Evolutionary conservation across 768 basidiomycete species (phyloP).

Genomic region (Amanita subjunquillea): DNA sequence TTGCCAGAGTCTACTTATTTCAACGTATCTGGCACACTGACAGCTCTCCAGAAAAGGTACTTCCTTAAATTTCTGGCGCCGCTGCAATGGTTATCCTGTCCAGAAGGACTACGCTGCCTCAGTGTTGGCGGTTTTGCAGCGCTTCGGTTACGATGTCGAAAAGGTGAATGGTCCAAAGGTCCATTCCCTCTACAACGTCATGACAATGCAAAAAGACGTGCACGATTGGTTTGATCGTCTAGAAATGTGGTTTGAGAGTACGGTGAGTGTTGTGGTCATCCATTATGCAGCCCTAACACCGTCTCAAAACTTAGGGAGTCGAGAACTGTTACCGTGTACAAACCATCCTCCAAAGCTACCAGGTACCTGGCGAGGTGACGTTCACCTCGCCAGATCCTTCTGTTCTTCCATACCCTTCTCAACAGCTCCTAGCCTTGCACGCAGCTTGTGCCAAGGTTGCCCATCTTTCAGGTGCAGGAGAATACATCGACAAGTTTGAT

Average conservation of each 20-base stretch:
- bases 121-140: conserved; percentile 5
- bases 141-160: conserved; percentile 9
- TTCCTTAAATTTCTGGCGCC: background rate
- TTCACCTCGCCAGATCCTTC: background rate
- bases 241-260: background rate
- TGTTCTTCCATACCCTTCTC: background rate
- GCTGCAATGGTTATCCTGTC: background rate
- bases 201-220: background rate
- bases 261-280: background rate
- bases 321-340: background rate
- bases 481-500: conserved; percentile 1
- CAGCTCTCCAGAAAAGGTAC: background rate
- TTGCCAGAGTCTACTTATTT: conserved; percentile 7
- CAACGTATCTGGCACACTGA: too few species aligned
- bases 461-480: conserved; percentile 1
- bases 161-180: conserved; percentile 5
- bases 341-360: background rate
- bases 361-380: background rate
- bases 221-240: background rate
- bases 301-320: background rate
- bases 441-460: conserved; percentile 3
- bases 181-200: conserved; percentile 5
- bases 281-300: background rate
- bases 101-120: conserved; percentile 8
- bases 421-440: background rate